Evolutionary conservation across 2,329 filamentous ascomycete species (phyloP).

Genomic region (Aspergillus udagawae): DNA sequence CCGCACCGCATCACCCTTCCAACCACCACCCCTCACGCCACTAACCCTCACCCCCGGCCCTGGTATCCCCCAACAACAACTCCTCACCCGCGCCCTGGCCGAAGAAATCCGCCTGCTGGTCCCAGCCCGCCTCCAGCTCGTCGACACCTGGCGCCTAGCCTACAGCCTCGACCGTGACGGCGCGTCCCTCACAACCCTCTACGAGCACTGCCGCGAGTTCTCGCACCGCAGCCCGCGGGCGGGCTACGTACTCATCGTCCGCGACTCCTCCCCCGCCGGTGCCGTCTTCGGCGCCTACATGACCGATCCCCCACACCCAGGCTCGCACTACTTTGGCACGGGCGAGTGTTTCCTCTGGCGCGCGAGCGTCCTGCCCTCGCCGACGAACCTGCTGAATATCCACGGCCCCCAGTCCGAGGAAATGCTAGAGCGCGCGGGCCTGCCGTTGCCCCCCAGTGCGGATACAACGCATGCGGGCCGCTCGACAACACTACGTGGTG

Average conservation of each 20-base stretch:
- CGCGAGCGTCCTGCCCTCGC: slow-evolving; percentile 58
- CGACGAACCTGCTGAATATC: slow-evolving; percentile 9
- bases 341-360: slow-evolving; percentile 95
- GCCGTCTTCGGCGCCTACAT: slow-evolving; percentile 86
- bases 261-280: slow-evolving; percentile 55
- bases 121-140: slow-evolving; percentile 79
- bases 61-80: slow-evolving; percentile 51
- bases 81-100: slow-evolving; percentile 70
- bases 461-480: slow-evolving; percentile 60
- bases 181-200: slow-evolving; percentile 79
- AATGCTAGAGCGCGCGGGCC: slow-evolving; percentile 48
- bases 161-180: slow-evolving; percentile 94
- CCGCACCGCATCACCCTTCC: slow-evolving; percentile 71
- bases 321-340: slow-evolving; percentile 85
- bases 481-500: slow-evolving; percentile 54
- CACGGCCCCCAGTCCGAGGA: slow-evolving; percentile 27
- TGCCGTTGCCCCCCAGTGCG: slow-evolving; percentile 67
- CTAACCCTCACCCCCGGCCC: slow-evolving; percentile 60
- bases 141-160: slow-evolving; percentile 78
- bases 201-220: slow-evolving; percentile 69
- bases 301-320: slow-evolving; percentile 78
- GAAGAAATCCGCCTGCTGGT: slow-evolving; percentile 91
- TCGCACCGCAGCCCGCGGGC: slow-evolving; percentile 63
- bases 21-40: slow-evolving; percentile 83
- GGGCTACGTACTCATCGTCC: slow-evolving; percentile 85